Base-by-base conservation (phyloP, 495 filamentous ascomycete genomes). In the Penicillium subrubescens region DNA sequence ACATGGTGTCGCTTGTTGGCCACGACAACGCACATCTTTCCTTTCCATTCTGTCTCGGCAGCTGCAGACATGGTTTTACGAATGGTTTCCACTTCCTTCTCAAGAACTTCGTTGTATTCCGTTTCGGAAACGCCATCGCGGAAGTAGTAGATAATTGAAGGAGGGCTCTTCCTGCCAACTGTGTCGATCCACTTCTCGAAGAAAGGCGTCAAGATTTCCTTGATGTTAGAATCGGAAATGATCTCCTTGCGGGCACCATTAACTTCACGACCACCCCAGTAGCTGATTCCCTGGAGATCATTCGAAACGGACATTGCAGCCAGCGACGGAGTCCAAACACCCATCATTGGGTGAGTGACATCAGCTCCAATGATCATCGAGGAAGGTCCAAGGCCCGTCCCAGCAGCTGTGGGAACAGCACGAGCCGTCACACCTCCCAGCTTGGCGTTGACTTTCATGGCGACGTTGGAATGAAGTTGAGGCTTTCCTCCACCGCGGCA, bases 361-460 rank as follows among this genome's bases (percentile, higher is more conserved):
- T 99, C 95, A 5, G 89, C 90, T 25, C 95, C 95, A 69, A 96
- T 88, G 61, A 96, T 85, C 78, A 93, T 87, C 0, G 90, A 92
- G 1, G 84, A 79, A 1, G 73, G 73, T 2, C 67, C 71, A 54
- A 88, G 83, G 41, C 64, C 54, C 48, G 78, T 67, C 3, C 67
- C 63, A 15, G 65, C 58, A 1, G 73, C 63, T 39, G 70, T 74
- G 1, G 80, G 68, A 39, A 82, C 63, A n/a, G 79, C 79, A 15
- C 78, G 71, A 54, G 73, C 78, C 17, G 91, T 96, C 6, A 85
- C 80, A 17, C 95, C 95, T 37, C 95, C 95, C n/a, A 97, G 86
- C 78, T 97, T 99, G 17, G 91, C 89, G 69, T 98, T 97, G 60
- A 99, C 84, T 76, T 99, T 99, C 91, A 97, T 93, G 54, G 85